Conservation (phyloP, 495 filamentous ascomycete species). For the Barbatosphaeria neglecta region DNA sequence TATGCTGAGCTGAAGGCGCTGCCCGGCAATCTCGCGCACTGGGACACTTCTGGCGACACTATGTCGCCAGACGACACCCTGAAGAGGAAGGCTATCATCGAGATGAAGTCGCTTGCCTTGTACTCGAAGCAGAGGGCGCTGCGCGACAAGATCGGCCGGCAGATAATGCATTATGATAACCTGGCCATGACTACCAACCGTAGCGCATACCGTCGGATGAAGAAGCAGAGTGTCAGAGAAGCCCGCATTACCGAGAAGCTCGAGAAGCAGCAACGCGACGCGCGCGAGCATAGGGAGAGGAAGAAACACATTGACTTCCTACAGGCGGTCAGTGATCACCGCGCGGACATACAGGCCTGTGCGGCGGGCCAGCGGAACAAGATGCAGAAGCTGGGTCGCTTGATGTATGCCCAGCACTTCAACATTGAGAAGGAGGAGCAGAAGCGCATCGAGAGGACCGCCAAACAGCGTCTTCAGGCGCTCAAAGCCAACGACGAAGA, state of each 20-base stretch:
- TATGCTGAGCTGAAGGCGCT: conserved; percentile 72
- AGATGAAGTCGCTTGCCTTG: conserved; percentile 76
- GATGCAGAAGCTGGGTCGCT: conserved; percentile 71
- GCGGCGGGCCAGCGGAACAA: conserved; percentile 39
- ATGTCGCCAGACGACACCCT: conserved; percentile 67
- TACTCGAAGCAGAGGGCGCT: conserved; percentile 75
- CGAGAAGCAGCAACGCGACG: conserved; percentile 95
- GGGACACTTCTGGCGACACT: conserved; percentile 65
- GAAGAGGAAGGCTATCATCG: conserved; percentile 83
- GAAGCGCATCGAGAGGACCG: conserved; percentile 89
- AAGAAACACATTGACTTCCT: conserved; percentile 91
- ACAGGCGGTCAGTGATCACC: conserved; percentile 51
- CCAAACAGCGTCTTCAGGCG: conserved; percentile 97
- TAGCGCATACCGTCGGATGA: conserved; percentile 77
- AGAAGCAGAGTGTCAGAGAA: conserved; percentile 93
- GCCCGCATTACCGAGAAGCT: conserved; percentile 95
- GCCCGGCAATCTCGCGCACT: conserved; percentile 69
- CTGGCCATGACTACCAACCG: conserved; percentile 92
- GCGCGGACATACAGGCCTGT: conserved; percentile 27
- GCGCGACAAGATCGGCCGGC: conserved; percentile 71
- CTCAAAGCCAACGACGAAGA: conserved; percentile 98
- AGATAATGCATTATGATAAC: conserved; percentile 89
- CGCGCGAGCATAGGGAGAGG: conserved; percentile 85
- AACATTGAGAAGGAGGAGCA: conserved; percentile 98
- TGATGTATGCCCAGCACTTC: conserved; percentile 80